A percentile compares a stretch with the other conserved stretches of the same genome.
Conservation (phyloP, 345 rosid genomes). For the Triadica sebifera region DNA sequence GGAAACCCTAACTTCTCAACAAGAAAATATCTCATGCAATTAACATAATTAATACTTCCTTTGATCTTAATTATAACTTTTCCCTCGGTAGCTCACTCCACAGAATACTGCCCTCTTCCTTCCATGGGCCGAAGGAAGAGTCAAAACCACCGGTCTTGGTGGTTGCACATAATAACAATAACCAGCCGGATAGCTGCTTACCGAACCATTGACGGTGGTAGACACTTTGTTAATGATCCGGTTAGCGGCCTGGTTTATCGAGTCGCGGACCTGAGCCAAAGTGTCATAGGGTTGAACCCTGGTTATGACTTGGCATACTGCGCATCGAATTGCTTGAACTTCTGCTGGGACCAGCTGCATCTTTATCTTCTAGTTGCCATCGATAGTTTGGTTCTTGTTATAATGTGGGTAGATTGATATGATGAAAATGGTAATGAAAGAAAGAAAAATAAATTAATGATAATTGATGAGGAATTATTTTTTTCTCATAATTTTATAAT, state of each 20-base stretch:
- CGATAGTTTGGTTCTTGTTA: background rate
- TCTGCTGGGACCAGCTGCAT: constrained; percentile 49
- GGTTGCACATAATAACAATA: constrained; percentile 20
- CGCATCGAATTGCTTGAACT: constrained; percentile 39
- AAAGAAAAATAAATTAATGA: background rate
- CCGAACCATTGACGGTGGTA: constrained; percentile 2
- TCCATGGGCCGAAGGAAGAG: constrained; percentile 28
- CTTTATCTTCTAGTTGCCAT: constrained; percentile 45
- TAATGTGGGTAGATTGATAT: background rate
- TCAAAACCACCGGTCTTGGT: constrained; percentile 11
- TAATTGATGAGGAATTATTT: background rate
- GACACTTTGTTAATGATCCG: constrained; percentile 18
- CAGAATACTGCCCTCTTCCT: constrained; percentile 55
- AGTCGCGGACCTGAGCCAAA: constrained; percentile 20
- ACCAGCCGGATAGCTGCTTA: constrained; percentile 14
- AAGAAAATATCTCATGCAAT: constrained; percentile 50
- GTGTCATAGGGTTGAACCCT: constrained; percentile 23
- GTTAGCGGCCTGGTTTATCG: constrained; percentile 18
- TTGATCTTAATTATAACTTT: constrained; percentile 37
- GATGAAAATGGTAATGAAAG: constrained; percentile 1
- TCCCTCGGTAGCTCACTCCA: constrained; percentile 48
- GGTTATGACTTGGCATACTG: constrained; percentile 43
- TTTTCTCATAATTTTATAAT: too few species aligned
- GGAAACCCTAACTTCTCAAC: constrained; percentile 49
- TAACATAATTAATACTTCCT: constrained; percentile 56